Base-by-base conservation (phyloP, 139 green algal species). In the Closterium sp. region DNA sequence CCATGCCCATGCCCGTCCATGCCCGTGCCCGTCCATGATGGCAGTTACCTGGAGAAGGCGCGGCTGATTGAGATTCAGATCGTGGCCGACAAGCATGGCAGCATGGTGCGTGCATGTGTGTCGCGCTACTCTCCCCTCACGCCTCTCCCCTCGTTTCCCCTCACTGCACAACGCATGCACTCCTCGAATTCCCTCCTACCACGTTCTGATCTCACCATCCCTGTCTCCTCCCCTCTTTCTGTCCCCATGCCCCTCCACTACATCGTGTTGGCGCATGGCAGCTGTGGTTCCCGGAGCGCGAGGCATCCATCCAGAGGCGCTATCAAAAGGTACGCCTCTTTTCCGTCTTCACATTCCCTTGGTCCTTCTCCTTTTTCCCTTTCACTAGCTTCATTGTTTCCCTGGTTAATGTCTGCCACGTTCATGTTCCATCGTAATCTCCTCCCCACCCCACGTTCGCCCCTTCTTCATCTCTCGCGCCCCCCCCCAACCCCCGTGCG, bases 251-350 rank as follows among this genome's bases (percentile, higher is more conserved):
- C 24, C 62, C 62, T 24, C 19, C 62, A 79, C 62, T 70, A 13
- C 62, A 50, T 50, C 38, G 6, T 50, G 38, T 50, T 50, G 38
- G 38, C 38, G 38, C 62, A 24, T 84, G 28, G 38, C 92, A 94
- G 91, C 50, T 99, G 89, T 98, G 99, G 96, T 94, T 99, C 42
- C 97, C 98, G 90, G 97, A 99, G 94, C 96, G 98, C 31, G 98
- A 99, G 93, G 99, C 98, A 96, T 98, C 96, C 28, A 98, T 99
- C 91, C 98, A 99, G 95, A 95, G 98, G 31, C 96, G 98, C 22
- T 98, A 99, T 94, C 98, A 99, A 90, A 99, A 99, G 95, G 96
- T 97, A 91, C 32, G 45, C 62, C 62, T 79, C 62, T 27, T 79
- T 24, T 13, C 62, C 62, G 10, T 79, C 13, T 22, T 79, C 17